Base-by-base conservation (phyloP, 371 early-diverging fungal species). In the Apophysomyces elegans region DNA sequence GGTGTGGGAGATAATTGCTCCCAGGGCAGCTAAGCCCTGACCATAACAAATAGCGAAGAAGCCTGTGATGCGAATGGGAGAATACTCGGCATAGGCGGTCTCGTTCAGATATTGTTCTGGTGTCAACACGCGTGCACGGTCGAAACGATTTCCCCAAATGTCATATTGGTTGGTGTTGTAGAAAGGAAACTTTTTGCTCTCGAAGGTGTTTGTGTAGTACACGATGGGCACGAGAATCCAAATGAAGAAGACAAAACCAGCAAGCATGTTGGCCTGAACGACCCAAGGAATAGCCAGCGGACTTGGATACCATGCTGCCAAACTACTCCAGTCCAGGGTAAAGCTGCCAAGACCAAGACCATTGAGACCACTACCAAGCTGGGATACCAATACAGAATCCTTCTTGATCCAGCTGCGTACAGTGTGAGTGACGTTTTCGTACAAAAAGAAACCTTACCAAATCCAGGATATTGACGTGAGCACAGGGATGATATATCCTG, bases 11-110 rank as follows among this genome's bases (percentile, higher is more conserved):
- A 92, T 76, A 13, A 86, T 81, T 1, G 92, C 86, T 16, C 86
- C 80, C 39, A 91, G 78, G 8, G 86, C 80, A 37, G 88, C 88
- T 43, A 92, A 82, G 45, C 87, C 83, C 41, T 86, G 83, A 0
- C 88, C 89, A 58, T 91, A 92, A 35, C 86, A 83, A 43, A 90
- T 77, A 32, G 92, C 92, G 74, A 94, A 93, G 67, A 85, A 87
- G 16, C 86, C 80, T 8, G 93, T 85, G 75, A 94, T 87, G 72
- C 89, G 86, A 13, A 95, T 85, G 5, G 93, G 94, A 5, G 86
- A 84, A 67, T 89, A 86, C 6, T 65, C 75, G 2, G 80, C 84
- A 67, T 92, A 93, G 43, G 80, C 86, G 18, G 83, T 76, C 44
- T 84, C 77, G 59, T 90, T 80, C 54, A 92, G 75, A 36, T 81